Percentiles rank a stretch among this genome's conserved stretches.
These are phyloP conservation scores for Lathyrus aphaca DNA, from an alignment of 306 rosid genomes.

Conservation along the genomic window DNA sequence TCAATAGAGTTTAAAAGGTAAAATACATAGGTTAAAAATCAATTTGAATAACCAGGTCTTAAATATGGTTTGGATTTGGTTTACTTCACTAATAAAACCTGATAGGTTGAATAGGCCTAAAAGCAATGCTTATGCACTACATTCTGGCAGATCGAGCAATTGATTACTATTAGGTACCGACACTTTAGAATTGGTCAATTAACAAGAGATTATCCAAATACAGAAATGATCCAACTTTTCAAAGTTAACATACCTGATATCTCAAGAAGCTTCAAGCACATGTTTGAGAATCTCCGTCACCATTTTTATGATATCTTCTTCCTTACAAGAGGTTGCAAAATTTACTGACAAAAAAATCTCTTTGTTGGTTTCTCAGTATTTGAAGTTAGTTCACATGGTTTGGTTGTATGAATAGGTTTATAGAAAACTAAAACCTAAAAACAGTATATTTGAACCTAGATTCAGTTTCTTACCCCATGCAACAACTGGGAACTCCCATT, in stretches of 20 bases:
- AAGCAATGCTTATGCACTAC: neutral
- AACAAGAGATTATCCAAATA: constrained; percentile 18
- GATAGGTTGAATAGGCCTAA: neutral
- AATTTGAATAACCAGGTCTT: neutral
- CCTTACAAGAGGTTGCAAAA: constrained; percentile 63
- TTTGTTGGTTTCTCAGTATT: constrained; percentile 35
- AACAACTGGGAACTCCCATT: constrained; percentile 81
- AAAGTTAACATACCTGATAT: constrained; percentile 34
- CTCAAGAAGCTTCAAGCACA: constrained; percentile 59
- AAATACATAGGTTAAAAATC: no score
- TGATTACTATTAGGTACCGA: neutral
- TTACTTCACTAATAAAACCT: neutral
- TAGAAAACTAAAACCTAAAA: constrained; percentile 18
- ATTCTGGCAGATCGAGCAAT: neutral
- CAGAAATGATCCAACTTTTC: constrained; percentile 24
- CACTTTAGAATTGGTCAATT: neutral
- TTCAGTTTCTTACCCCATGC: constrained; percentile 74
- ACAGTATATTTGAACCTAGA: constrained; percentile 6
- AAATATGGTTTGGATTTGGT: neutral
- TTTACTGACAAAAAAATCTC: constrained; percentile 54
- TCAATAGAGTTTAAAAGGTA: neutral
- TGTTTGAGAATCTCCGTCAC: constrained; percentile 66
- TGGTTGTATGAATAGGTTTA: constrained; percentile 12
- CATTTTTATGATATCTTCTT: constrained; percentile 56
- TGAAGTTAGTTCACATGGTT: constrained; percentile 15